phyloP scores from a whole-genome alignment of 2,329 filamentous ascomycete species.

The Aspergillus quadricinctus region DNA sequence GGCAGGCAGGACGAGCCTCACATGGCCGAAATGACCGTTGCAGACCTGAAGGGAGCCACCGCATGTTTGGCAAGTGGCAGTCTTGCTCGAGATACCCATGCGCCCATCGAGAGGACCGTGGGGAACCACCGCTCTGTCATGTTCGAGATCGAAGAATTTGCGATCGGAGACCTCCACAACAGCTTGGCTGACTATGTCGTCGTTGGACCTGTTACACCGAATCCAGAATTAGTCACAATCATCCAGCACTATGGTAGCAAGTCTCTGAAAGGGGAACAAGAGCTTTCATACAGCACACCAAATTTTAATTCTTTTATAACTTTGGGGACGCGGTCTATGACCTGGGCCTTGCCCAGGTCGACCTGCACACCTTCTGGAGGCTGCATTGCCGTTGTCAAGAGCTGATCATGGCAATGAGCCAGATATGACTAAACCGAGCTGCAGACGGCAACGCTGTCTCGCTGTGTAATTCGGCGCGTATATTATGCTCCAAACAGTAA shows the following conservation, averaged over 20 bases:
- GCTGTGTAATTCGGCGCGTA: not conserved
- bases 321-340: slow-evolving; percentile 83
- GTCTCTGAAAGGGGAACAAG: slow-evolving; percentile 15
- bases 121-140: slow-evolving; percentile 67
- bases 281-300: slow-evolving; percentile 67
- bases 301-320: slow-evolving; percentile 92
- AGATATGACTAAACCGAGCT: slow-evolving; percentile 17
- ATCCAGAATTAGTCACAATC: slow-evolving; percentile 2
- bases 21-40: slow-evolving; percentile 92
- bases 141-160: slow-evolving; percentile 85
- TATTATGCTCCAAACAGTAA: not conserved
- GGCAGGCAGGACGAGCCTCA: slow-evolving; percentile 81
- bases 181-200: slow-evolving; percentile 92
- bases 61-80: slow-evolving; percentile 75
- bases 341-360: slow-evolving; percentile 70
- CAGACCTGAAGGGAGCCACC: slow-evolving; percentile 75
- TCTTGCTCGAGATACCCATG: slow-evolving; percentile 85
- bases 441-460: slow-evolving; percentile 1
- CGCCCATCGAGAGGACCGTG: slow-evolving; percentile 85
- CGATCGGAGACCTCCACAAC: slow-evolving; percentile 93
- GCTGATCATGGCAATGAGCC: slow-evolving; percentile 34
- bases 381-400: slow-evolving; percentile 37
- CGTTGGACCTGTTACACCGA: slow-evolving; percentile 61
- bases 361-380: slow-evolving; percentile 43
- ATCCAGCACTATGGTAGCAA: not conserved